These are phyloP conservation scores for Favolaschia claudopus DNA, from an alignment of 768 basidiomycete species.

Conservation along the genomic window DNA sequence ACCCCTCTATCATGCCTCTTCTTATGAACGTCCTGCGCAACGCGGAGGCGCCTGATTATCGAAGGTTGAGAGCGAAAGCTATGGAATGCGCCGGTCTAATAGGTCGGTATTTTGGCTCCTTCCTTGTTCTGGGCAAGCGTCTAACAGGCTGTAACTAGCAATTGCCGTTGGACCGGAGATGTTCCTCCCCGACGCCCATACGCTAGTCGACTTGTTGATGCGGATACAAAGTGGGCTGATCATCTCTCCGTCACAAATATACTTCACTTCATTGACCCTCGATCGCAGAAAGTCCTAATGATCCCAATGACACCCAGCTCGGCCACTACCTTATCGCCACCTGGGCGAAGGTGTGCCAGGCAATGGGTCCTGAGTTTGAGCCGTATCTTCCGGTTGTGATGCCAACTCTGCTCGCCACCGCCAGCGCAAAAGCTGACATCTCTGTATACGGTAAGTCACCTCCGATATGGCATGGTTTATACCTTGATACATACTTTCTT, in stretches of 20 bases:
- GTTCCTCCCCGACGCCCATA: conserved; percentile 77
- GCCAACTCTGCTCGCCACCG: conserved; percentile 77
- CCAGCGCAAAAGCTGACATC: conserved; percentile 82
- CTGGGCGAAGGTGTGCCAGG: conserved; percentile 90
- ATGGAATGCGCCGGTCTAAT: conserved; percentile 93
- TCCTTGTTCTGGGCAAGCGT: neutral
- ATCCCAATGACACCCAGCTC: conserved; percentile 75
- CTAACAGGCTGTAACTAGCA: conserved; percentile 54
- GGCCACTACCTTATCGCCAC: conserved; percentile 83
- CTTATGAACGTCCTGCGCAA: conserved; percentile 78
- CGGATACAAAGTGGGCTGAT: conserved; percentile 72
- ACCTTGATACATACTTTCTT: neutral
- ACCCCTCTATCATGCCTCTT: conserved; percentile 81
- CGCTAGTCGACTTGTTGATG: conserved; percentile 76
- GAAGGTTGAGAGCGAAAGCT: conserved; percentile 77
- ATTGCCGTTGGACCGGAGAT: conserved; percentile 86
- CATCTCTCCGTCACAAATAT: neutral
- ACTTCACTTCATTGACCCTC: neutral
- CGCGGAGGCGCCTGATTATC: conserved; percentile 70
- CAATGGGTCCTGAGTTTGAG: conserved; percentile 84
- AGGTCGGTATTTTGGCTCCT: conserved; percentile 52
- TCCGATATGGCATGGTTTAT: too few relatives aligned
- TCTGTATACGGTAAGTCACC: conserved; percentile 66
- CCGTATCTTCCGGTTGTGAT: conserved; percentile 88
- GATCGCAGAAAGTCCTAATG: conserved; percentile 66